These are phyloP conservation scores for Daedaleopsis nitida DNA, from an alignment of 768 basidiomycete species.

Conservation along the genomic window DNA sequence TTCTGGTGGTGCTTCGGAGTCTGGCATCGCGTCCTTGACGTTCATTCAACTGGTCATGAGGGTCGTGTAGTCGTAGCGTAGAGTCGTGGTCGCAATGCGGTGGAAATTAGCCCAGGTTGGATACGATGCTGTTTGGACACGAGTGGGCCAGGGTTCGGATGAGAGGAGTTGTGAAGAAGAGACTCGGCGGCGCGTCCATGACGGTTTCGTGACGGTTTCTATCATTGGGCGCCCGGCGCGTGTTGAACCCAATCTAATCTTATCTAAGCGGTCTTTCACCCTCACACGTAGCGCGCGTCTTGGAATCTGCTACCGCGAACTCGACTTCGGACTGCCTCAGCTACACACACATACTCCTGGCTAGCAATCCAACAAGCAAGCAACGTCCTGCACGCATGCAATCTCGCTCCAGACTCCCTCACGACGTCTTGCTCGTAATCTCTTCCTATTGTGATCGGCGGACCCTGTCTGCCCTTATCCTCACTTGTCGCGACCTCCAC, in stretches of 20 bases:
- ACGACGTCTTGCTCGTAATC: not conserved
- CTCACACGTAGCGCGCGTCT: not conserved
- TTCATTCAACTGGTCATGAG: slow-evolving; percentile 10
- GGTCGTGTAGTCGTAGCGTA: not conserved
- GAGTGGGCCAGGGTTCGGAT: too few species aligned
- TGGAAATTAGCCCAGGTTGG: too few species aligned
- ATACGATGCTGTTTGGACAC: too few species aligned
- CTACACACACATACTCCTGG: not conserved
- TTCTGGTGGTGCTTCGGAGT: slow-evolving; percentile 28
- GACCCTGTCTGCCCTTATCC: not conserved
- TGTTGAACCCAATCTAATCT: not conserved
- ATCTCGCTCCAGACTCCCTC: not conserved
- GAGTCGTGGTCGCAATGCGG: not conserved
- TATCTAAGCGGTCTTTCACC: not conserved
- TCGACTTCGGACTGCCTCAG: not conserved
- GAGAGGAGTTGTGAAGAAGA: not conserved
- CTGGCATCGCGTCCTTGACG: slow-evolving; percentile 11
- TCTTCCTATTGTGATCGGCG: not conserved
- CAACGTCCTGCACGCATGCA: too few species aligned
- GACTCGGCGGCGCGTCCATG: not conserved
- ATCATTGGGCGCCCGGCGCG: too few species aligned
- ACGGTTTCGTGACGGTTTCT: not conserved
- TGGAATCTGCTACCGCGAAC: too few species aligned
- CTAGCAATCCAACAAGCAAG: too few species aligned
- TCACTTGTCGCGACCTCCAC: not conserved